Conservation (phyloP, 2,329 filamentous ascomycete genomes). For the Colletotrichum brevisporum region DNA sequence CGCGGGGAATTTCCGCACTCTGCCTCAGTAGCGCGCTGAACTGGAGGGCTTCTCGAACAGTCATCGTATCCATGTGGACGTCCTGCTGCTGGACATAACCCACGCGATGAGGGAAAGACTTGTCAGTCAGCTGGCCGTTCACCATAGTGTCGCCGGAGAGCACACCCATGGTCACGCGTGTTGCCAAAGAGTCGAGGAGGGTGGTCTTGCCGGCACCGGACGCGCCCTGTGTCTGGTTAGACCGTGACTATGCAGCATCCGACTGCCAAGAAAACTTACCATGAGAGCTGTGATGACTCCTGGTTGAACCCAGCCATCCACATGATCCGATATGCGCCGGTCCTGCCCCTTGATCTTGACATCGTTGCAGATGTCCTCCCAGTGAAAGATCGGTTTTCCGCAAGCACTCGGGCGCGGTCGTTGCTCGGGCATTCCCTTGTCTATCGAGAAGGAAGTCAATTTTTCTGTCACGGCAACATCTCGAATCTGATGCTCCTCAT, state of each 20-base stretch:
- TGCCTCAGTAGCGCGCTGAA: conserved; percentile 79
- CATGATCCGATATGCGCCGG: conserved; percentile 77
- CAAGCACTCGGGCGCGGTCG: conserved; percentile 33
- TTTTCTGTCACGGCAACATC: conserved; percentile 1
- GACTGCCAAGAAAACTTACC: conserved; percentile 56
- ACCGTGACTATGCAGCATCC: conserved; percentile 40
- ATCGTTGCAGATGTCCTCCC: conserved; percentile 75
- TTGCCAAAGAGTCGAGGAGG: conserved; percentile 79
- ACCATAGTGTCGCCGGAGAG: conserved; percentile 80
- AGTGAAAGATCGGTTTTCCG: conserved; percentile 69
- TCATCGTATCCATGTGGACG: conserved; percentile 77
- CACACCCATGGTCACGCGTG: conserved; percentile 80
- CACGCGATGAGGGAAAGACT: conserved; percentile 78
- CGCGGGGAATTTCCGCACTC: conserved; percentile 65
- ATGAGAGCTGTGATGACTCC: conserved; percentile 81
- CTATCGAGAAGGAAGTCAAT: not conserved
- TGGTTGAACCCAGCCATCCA: conserved; percentile 84
- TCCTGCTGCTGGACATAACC: conserved; percentile 83
- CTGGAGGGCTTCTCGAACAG: conserved; percentile 76
- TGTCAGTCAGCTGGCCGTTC: conserved; percentile 74
- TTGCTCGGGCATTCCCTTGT: not conserved
- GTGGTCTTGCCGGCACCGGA: conserved; percentile 84
- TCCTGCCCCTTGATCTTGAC: conserved; percentile 75
- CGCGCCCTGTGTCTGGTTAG: conserved; percentile 61
- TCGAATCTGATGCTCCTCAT: conserved; percentile 29